Evolutionary conservation across 345 rosid species (phyloP).

Genomic region (Lenwebbia sp.): DNA sequence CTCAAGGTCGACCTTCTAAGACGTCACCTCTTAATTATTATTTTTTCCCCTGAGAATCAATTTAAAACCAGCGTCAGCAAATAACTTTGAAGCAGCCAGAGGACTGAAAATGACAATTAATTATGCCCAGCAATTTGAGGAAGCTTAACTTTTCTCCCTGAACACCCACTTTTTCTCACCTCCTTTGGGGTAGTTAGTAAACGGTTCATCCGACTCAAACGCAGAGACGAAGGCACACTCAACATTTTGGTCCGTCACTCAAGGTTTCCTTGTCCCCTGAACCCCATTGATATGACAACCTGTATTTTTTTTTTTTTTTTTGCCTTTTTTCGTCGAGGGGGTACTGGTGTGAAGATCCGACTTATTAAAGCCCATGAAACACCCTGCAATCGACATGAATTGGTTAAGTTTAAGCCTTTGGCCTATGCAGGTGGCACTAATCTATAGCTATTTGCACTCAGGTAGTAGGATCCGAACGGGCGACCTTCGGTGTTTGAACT

Average conservation of each 20-base stretch:
- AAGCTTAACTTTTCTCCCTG: neutral
- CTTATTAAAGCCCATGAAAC: neutral
- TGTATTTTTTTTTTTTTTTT: neutral
- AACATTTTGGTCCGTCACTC: neutral
- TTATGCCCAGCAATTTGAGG: neutral
- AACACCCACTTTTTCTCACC: neutral
- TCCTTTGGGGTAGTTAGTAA: neutral
- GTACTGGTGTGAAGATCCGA: neutral
- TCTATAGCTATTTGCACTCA: neutral
- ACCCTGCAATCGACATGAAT: neutral
- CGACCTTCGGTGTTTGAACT: neutral
- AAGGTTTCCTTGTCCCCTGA: neutral
- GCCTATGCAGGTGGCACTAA: neutral
- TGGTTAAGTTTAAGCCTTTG: neutral
- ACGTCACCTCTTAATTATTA: neutral
- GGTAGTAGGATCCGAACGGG: neutral
- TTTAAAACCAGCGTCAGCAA: neutral
- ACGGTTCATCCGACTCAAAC: slow-evolving; percentile 1
- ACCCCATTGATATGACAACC: neutral
- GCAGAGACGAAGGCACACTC: neutral
- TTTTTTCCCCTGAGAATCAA: neutral
- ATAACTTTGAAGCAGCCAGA: neutral
- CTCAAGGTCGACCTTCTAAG: neutral
- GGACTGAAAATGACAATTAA: neutral
- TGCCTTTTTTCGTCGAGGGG: neutral